Percentiles rank a stretch among this genome's conserved stretches.
These are phyloP conservation scores for Stropharia rugosoannulata DNA, from an alignment of 768 basidiomycete species.

Conservation along the genomic window DNA sequence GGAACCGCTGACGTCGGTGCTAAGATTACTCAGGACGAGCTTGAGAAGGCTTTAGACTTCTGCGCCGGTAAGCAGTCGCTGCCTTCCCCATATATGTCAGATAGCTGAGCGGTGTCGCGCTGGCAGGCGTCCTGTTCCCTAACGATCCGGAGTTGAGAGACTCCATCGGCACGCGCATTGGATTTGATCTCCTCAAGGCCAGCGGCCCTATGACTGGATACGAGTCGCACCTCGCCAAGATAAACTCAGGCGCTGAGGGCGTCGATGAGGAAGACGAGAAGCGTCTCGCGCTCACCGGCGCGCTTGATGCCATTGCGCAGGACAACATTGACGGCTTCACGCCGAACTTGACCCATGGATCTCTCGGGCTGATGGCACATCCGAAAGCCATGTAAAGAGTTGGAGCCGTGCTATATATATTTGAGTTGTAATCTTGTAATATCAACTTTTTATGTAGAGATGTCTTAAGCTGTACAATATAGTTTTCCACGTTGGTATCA, in stretches of 20 bases:
- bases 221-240: neutral
- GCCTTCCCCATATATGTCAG: neutral
- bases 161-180: slow-evolving; percentile 1
- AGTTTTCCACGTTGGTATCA: too few species aligned
- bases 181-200: slow-evolving; percentile 4
- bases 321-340: slow-evolving; percentile 4
- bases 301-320: neutral
- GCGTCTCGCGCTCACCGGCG: neutral
- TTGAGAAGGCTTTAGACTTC: neutral
- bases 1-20: slow-evolving; percentile 1
- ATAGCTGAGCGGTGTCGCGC: too few species aligned
- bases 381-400: neutral
- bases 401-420: neutral
- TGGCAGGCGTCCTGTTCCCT: neutral
- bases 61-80: neutral
- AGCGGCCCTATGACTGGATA: neutral
- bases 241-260: neutral
- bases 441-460: too few species aligned
- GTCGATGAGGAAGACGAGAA: neutral
- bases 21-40: slow-evolving; percentile 3
- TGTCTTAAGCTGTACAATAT: too few species aligned
- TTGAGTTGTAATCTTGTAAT: neutral
- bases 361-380: neutral
- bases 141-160: slow-evolving; percentile 1
- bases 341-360: neutral